Conservation (phyloP, 495 filamentous ascomycete genomes). For the Ascobolus immersus region DNA sequence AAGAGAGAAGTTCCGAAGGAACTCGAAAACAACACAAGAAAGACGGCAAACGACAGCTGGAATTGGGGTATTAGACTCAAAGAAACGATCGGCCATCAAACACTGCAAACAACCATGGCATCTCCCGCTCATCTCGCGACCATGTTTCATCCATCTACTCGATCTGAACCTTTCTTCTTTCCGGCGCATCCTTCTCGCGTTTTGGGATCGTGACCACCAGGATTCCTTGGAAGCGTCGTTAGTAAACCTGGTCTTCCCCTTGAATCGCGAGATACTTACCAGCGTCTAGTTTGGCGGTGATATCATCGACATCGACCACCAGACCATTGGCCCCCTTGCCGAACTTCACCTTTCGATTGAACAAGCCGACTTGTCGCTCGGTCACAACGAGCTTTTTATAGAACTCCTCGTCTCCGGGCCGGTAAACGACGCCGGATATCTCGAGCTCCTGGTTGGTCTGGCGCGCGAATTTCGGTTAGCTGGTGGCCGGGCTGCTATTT, state of each 20-base stretch:
- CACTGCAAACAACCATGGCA: too few species aligned
- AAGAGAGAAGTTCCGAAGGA: too few species aligned
- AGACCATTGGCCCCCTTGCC: constrained; percentile 26
- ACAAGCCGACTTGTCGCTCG: constrained; percentile 46
- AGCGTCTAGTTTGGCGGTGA: constrained; percentile 47
- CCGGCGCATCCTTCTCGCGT: constrained; percentile 31
- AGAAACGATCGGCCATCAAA: too few species aligned
- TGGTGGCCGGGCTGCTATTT: neutral
- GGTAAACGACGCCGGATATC: constrained; percentile 43
- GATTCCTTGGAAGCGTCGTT: constrained; percentile 21
- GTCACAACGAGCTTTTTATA: constrained; percentile 35
- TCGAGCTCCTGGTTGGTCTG: constrained; percentile 32
- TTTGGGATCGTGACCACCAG: constrained; percentile 44
- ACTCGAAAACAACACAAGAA: too few species aligned
- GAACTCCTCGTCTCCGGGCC: constrained; percentile 45
- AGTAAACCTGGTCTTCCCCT: neutral
- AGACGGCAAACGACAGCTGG: too few species aligned
- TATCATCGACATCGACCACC: constrained; percentile 34
- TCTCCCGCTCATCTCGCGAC: too few species aligned
- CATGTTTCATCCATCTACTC: too few species aligned
- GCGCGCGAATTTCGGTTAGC: neutral
- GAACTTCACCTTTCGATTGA: constrained; percentile 42
- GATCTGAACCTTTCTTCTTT: constrained; percentile 35
- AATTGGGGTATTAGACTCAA: too few species aligned
- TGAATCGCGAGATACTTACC: constrained; percentile 18